Conservation (phyloP, 345 rosid genomes). For the Carallia pectinifolia region DNA sequence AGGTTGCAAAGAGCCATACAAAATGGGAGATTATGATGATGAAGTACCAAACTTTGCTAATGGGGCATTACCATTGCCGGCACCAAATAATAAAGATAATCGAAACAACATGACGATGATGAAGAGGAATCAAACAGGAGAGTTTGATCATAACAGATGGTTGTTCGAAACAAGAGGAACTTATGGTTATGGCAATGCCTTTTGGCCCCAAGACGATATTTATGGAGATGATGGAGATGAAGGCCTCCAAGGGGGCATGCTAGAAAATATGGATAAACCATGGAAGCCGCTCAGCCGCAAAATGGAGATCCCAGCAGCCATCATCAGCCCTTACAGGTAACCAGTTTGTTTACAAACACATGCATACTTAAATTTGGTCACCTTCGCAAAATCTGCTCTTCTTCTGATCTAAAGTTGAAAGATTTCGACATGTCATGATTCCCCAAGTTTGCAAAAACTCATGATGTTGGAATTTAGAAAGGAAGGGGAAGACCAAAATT, state of each 20-base stretch:
- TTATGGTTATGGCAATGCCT: slow-evolving; percentile 84
- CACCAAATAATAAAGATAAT: slow-evolving; percentile 39
- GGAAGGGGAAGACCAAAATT: too few species aligned
- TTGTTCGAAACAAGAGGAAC: slow-evolving; percentile 83
- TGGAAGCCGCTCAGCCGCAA: slow-evolving; percentile 84
- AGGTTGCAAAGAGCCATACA: slow-evolving; percentile 88
- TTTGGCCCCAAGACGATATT: slow-evolving; percentile 69
- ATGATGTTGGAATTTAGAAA: too few species aligned
- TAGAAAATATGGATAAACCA: slow-evolving; percentile 75
- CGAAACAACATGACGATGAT: slow-evolving; percentile 73
- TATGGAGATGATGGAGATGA: slow-evolving; percentile 63
- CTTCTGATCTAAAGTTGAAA: too few species aligned
- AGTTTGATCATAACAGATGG: slow-evolving; percentile 89
- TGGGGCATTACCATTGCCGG: slow-evolving; percentile 71
- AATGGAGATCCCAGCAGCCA: slow-evolving; percentile 47
- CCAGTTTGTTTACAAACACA: too few species aligned
- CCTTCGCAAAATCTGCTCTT: too few species aligned
- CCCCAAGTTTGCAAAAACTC: too few species aligned
- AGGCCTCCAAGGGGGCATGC: slow-evolving; percentile 47
- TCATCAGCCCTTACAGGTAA: slow-evolving; percentile 85
- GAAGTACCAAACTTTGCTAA: slow-evolving; percentile 49
- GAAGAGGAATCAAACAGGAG: slow-evolving; percentile 78
- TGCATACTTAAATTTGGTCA: too few species aligned
- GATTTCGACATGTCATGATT: too few species aligned
- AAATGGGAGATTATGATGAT: slow-evolving; percentile 64